Evolutionary conservation across 2,329 filamentous ascomycete genomes (phyloP).

Genomic region (Clarireedia paspali): DNA sequence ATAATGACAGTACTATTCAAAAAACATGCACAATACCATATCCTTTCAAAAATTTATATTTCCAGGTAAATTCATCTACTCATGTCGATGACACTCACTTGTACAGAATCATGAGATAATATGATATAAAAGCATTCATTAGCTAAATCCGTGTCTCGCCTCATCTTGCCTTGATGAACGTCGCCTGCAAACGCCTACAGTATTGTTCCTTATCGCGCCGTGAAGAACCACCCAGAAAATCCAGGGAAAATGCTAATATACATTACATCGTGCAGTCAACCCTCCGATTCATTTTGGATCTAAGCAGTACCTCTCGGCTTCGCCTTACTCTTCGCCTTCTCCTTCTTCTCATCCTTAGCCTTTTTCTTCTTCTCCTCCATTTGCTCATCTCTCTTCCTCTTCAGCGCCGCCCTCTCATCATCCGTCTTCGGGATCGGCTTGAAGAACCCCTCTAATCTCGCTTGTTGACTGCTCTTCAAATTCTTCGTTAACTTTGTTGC

Average conservation of each 20-base stretch:
- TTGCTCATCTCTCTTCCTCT: constrained; percentile 92
- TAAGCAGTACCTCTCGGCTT: constrained; percentile 56
- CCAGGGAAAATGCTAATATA: background rate
- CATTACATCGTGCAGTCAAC: background rate
- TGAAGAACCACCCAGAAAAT: no score
- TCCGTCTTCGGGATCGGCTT: constrained; percentile 85
- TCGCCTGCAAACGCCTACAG: no score
- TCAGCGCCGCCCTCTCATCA: constrained; percentile 73
- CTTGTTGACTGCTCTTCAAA: constrained; percentile 83
- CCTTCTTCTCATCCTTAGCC: constrained; percentile 75
- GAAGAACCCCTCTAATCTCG: constrained; percentile 92
- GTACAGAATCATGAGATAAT: no score
- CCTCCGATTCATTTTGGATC: background rate
- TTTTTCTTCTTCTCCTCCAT: constrained; percentile 75
- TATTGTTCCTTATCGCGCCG: no score
- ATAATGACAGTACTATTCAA: no score
- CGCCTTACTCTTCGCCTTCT: constrained; percentile 83
- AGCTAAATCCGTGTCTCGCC: no score
- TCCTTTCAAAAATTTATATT: no score
- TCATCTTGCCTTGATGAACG: no score
- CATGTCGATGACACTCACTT: no score
- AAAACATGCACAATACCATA: no score
- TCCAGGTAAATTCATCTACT: no score
- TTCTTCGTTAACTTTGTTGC: constrained; percentile 81
- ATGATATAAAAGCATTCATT: no score